Conservation (phyloP, 2,329 filamentous ascomycete genomes). For the Pleurostoma richardsiae region DNA sequence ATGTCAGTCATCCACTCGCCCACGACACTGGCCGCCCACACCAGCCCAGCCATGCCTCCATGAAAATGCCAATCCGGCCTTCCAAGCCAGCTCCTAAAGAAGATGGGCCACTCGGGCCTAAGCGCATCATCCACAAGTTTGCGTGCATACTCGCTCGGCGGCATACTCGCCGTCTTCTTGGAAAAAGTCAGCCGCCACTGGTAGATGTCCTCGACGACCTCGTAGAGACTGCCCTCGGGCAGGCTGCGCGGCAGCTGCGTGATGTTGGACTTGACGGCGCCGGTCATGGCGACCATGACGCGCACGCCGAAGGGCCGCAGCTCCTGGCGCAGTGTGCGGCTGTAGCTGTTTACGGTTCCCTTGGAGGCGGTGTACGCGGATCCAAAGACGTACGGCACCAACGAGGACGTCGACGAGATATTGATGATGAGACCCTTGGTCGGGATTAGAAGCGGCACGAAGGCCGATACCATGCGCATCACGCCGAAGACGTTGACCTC, state of each 20-base stretch:
- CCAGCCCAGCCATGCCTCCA: conserved; percentile 2
- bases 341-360: conserved; percentile 47
- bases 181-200: conserved; percentile 9
- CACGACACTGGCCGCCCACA: conserved; percentile 3
- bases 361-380: conserved; percentile 51
- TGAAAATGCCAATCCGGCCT: conserved; percentile 10
- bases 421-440: conserved; percentile 49
- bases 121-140: conserved; percentile 4
- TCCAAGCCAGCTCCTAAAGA: conserved; percentile 3
- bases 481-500: conserved; percentile 54
- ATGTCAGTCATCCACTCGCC: conserved; percentile 10
- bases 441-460: conserved; percentile 42
- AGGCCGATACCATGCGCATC: conserved; percentile 50
- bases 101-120: conserved; percentile 6
- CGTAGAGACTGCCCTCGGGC: conserved; percentile 41
- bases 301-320: conserved; percentile 48
- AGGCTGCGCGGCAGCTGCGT: conserved; percentile 35
- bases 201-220: conserved; percentile 22
- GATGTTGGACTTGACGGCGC: conserved; percentile 47
- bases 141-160: conserved; percentile 3
- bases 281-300: conserved; percentile 52
- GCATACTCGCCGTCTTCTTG: conserved; percentile 2
- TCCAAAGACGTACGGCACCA: conserved; percentile 48
- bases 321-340: conserved; percentile 47
- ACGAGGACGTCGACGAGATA: conserved; percentile 45